Base-by-base conservation (phyloP, 2,329 filamentous ascomycete genomes). In the Aspergillus nomiae region DNA sequence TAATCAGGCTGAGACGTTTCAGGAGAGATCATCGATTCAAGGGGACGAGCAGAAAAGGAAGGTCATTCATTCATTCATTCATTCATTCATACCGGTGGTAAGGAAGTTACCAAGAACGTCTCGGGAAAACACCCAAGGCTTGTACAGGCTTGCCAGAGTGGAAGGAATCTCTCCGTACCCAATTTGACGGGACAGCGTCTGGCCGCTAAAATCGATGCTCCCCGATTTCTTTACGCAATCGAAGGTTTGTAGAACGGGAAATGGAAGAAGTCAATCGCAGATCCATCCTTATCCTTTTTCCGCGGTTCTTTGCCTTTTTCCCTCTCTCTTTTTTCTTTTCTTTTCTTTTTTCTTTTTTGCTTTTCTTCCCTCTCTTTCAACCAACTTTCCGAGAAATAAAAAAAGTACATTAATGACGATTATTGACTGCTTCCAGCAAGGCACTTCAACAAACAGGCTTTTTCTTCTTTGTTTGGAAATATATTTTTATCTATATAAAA, bases 261-360 rank as follows among this genome's bases (percentile, higher is more conserved):
- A 69, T 69, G 63, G 69, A 70, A 70, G 69, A 70, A 70, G 66
- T 69, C 69, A 67, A 70, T 70, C 62, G 38, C 59, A 62, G 62
- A 59, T 61, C 61, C 61, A 56, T 60, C 59, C 28, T 32, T 55
- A 26, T 21, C n/a, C 51, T 55, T 55, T 55, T 55, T 55, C 32
- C 32, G 32, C 32, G n/a, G 9, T 38, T 38, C 9, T 32, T 53
- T 26, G 28, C 58, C 46, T 32, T 48, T 56, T 48, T 48, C 28
- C 34, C 36, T 41, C 1, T 24, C 21, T 24, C 1, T 24, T 2
- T 51, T 28, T 14, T 43, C 12, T 54, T 55, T 56, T 56, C n/a
- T n/a, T 11, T 41, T 58, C 4, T 26, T 4, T 50, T 34, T 50
- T 48, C 41, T 26, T 28, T 38, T 24, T 30, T 21, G 16, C 19